These are phyloP conservation scores for Aspergillus sclerotialis DNA, from an alignment of 2,329 filamentous ascomycete species.

Conservation along the genomic window DNA sequence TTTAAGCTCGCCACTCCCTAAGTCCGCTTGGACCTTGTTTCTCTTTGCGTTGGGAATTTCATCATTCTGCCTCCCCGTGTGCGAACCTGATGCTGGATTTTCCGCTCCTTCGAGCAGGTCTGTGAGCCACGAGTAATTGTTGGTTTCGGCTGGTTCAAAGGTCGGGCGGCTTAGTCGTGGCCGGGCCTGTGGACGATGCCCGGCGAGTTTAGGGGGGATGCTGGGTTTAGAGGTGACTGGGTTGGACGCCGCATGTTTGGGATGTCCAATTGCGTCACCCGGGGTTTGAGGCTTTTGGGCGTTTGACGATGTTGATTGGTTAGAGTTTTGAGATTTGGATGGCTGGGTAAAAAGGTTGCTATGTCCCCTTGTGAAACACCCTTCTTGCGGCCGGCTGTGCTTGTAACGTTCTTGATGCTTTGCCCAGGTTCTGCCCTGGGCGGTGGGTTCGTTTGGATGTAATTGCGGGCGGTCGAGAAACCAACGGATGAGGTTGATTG, in stretches of 20 bases:
- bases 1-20: conserved; percentile 18
- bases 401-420: conserved; percentile 20
- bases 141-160: conserved; percentile 23
- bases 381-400: conserved; percentile 29
- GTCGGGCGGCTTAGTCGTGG: conserved; percentile 23
- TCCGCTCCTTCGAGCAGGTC: conserved; percentile 13
- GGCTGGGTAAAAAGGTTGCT: conserved; percentile 40
- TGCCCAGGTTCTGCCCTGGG: conserved; percentile 9
- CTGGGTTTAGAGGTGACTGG: conserved; percentile 5
- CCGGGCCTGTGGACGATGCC: conserved; percentile 26
- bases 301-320: conserved; percentile 8
- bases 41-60: conserved; percentile 3
- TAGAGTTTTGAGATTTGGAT: conserved; percentile 11
- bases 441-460: conserved; percentile 35
- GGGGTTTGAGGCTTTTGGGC: conserved; percentile 4
- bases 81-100: conserved; percentile 12
- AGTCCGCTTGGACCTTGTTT: conserved; percentile 9
- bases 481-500: conserved; percentile 43
- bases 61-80: conserved; percentile 8
- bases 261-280: neutral
- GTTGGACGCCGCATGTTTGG: conserved; percentile 5
- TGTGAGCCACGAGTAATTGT: conserved; percentile 30
- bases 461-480: conserved; percentile 57
- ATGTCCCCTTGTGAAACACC: conserved; percentile 46
- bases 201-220: conserved; percentile 16